Conservation (phyloP, 306 rosid species). For the Elaeagnus macrophylla region DNA sequence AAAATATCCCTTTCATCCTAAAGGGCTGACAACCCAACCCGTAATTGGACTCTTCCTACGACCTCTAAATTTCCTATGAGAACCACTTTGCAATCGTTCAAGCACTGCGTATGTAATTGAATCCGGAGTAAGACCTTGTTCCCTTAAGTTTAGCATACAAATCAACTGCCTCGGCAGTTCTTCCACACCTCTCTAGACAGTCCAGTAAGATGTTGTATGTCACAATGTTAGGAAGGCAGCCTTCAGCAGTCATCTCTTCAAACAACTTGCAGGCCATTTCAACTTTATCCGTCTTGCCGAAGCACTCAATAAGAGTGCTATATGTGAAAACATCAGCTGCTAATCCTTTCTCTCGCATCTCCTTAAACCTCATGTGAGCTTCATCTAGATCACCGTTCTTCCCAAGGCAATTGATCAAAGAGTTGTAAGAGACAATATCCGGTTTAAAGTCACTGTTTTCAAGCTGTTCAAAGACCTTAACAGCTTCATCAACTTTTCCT, state of each 20-base stretch:
- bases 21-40: conserved; percentile 93
- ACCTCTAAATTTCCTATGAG: conserved; percentile 44
- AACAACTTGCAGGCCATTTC: conserved; percentile 82
- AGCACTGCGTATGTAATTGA: conserved; percentile 76
- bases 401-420: conserved; percentile 89
- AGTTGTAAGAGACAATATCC: conserved; percentile 69
- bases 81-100: conserved; percentile 78
- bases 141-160: conserved; percentile 81
- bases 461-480: conserved; percentile 63
- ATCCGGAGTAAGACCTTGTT: conserved; percentile 85
- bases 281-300: conserved; percentile 83
- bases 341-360: conserved; percentile 85
- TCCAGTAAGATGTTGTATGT: conserved; percentile 86
- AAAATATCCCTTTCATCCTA: conserved; percentile 33
- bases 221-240: conserved; percentile 75
- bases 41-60: conserved; percentile 85
- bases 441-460: conserved; percentile 62
- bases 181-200: conserved; percentile 80
- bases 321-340: conserved; percentile 89
- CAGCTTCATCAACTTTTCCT: conserved; percentile 62
- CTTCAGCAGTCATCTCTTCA: conserved; percentile 65
- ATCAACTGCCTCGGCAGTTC: conserved; percentile 87
- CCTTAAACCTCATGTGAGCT: conserved; percentile 89
- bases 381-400: conserved; percentile 91
- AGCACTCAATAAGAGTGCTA: conserved; percentile 89